A percentile compares a stretch with the other conserved stretches of the same genome.
phyloP scores from a whole-genome alignment of 352 stramenopile species.

The Pythium periplocum region DNA sequence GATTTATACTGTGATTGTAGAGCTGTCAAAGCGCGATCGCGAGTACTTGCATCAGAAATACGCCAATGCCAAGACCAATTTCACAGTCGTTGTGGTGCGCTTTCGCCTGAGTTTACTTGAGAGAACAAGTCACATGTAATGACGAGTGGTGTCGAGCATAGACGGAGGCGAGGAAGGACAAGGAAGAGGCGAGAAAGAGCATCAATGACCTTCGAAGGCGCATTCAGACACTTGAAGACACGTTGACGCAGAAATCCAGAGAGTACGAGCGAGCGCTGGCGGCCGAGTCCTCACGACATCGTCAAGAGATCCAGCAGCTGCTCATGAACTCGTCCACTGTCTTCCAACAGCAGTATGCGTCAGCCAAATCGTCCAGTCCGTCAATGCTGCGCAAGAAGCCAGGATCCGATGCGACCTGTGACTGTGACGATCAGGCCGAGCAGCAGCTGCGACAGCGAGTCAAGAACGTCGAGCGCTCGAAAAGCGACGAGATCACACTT shows the following conservation, averaged over 20 bases:
- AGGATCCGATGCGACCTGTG: constrained; percentile 12
- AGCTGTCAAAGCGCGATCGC: constrained; percentile 50
- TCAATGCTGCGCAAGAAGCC: constrained; percentile 12
- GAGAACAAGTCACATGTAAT: no score
- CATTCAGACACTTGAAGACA: constrained; percentile 42
- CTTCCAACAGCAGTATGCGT: constrained; percentile 15
- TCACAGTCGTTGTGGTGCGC: constrained; percentile 58
- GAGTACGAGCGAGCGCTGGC: constrained; percentile 59
- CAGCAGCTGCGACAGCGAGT: constrained; percentile 48
- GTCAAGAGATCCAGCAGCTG: constrained; percentile 51
- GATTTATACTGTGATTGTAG: constrained; percentile 7
- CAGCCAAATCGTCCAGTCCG: constrained; percentile 8
- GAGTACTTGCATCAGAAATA: constrained; percentile 76
- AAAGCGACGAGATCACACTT: constrained; percentile 66
- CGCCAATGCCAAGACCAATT: constrained; percentile 75
- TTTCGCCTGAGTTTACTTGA: no score
- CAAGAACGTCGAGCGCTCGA: constrained; percentile 43
- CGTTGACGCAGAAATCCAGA: constrained; percentile 43
- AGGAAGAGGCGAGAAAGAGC: constrained; percentile 45
- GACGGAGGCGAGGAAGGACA: constrained; percentile 71
- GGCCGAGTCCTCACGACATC: constrained; percentile 34
- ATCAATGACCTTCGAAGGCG: constrained; percentile 51
- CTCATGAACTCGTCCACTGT: constrained; percentile 28
- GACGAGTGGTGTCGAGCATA: constrained; percentile 9
- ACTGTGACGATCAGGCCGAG: constrained; percentile 14